Base-by-base conservation (phyloP, 1,139 yeast species). In the Blastobotrys serpentis region DNA sequence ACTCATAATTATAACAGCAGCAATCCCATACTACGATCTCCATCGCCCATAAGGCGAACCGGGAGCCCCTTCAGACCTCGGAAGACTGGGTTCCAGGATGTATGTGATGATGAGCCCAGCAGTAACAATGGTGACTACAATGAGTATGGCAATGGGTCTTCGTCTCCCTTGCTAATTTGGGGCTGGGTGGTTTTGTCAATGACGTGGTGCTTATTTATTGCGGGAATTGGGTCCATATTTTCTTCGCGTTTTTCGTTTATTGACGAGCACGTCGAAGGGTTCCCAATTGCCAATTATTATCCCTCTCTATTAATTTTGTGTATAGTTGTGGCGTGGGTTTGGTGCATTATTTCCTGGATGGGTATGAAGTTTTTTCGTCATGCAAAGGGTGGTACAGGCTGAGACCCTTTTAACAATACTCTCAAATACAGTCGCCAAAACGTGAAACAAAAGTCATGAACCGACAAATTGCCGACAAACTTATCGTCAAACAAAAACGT, bases 361-460 rank as follows among this genome's bases (percentile, higher is more conserved):
- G 89, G 92, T 26, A 76, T 84, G 76, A 85, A 85, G 63, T 70
- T 84, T 50, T 85, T 85, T 65, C 68, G 88, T 43, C 92, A 85
- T 61, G 83, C 90, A 26, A 82, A 82, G 58, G 88, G 88, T 17
- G 25, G 40, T 17, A 7, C 40, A 4, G 13, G 40, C 25, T 36
- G 13, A 29, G n/a, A n/a, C n/a, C n/a, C n/a, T n/a, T n/a, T n/a
- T n/a, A n/a, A n/a, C n/a, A n/a, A n/a, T n/a, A n/a, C n/a, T n/a
- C n/a, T n/a, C n/a, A n/a, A n/a, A n/a, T n/a, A n/a, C n/a, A n/a
- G n/a, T n/a, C n/a, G n/a, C n/a, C n/a, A n/a, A n/a, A n/a, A n/a
- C n/a, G n/a, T n/a, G n/a, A n/a, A n/a, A n/a, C n/a, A n/a, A n/a
- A n/a, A n/a, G n/a, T n/a, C n/a, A n/a, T n/a, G n/a, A n/a, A n/a